Conservation (phyloP, 2,329 filamentous ascomycete species). For the Raffaelea arxii region DNA sequence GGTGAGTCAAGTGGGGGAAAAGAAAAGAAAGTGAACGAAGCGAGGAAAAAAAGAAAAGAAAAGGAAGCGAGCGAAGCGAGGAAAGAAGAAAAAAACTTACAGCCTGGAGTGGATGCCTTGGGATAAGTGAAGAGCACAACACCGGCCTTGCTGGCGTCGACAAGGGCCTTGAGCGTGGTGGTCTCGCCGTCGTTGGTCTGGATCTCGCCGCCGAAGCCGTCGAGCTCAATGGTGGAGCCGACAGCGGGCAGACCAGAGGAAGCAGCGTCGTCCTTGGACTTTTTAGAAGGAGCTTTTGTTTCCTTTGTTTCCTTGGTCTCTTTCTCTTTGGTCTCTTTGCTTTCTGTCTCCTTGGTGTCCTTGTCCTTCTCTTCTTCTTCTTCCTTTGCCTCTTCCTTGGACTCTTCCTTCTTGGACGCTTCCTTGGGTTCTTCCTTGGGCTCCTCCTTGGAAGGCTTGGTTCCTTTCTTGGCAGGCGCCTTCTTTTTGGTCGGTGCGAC, state of each 20-base stretch:
- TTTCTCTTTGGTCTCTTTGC: not conserved
- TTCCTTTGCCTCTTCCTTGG: not conserved
- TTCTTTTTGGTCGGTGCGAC: slow-evolving; percentile 38
- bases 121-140: slow-evolving; percentile 95
- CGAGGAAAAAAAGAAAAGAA: not conserved
- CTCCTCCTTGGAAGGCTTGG: slow-evolving; percentile 11
- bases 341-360: not conserved
- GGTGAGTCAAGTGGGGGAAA: slow-evolving; percentile 5
- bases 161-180: slow-evolving; percentile 69
- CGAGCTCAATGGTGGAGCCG: slow-evolving; percentile 46
- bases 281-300: slow-evolving; percentile 13
- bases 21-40: too few species aligned
- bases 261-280: slow-evolving; percentile 23
- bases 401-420: slow-evolving; percentile 17
- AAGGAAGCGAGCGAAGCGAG: not conserved
- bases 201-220: slow-evolving; percentile 59
- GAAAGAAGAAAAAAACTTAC: slow-evolving; percentile 45
- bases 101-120: slow-evolving; percentile 86
- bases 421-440: slow-evolving; percentile 15
- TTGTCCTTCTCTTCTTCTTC: not conserved
- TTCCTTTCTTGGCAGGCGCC: slow-evolving; percentile 19
- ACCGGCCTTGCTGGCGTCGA: slow-evolving; percentile 74
- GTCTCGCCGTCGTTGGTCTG: slow-evolving; percentile 77
- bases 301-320: slow-evolving; percentile 4
- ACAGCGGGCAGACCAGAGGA: slow-evolving; percentile 27